A percentile compares a stretch with the other conserved stretches of the same genome.
Evolutionary conservation across 2,329 filamentous ascomycete species (phyloP).

Genomic region (Polychaeton citri): DNA sequence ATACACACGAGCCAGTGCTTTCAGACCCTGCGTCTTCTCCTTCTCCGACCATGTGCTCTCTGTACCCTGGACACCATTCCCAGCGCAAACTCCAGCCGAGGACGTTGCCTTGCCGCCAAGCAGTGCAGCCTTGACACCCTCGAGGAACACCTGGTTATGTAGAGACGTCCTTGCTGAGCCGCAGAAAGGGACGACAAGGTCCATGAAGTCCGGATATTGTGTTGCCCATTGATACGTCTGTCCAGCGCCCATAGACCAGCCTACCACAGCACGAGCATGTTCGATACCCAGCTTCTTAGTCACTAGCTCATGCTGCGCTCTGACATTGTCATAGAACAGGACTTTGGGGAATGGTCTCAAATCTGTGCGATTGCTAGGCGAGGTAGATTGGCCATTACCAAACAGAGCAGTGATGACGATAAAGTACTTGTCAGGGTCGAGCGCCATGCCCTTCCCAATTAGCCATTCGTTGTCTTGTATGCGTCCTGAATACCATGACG

Average conservation of each 20-base stretch:
- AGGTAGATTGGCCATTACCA: slow-evolving; percentile 55
- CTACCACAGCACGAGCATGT: slow-evolving; percentile 49
- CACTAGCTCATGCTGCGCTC: slow-evolving; percentile 52
- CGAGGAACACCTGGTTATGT: slow-evolving; percentile 56
- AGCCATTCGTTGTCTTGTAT: slow-evolving; percentile 67
- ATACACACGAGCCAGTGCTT: slow-evolving; percentile 48
- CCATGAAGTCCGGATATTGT: slow-evolving; percentile 43
- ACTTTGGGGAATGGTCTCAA: slow-evolving; percentile 48
- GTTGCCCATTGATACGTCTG: slow-evolving; percentile 37
- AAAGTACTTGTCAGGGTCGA: slow-evolving; percentile 52
- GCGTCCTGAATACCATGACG: slow-evolving; percentile 59
- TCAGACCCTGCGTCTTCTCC: slow-evolving; percentile 46
- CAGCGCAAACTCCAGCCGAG: slow-evolving; percentile 39
- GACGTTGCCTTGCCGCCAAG: slow-evolving; percentile 42
- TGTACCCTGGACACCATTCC: slow-evolving; percentile 27
- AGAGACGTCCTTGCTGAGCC: slow-evolving; percentile 49
- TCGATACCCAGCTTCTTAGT: slow-evolving; percentile 48
- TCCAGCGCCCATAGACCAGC: slow-evolving; percentile 59
- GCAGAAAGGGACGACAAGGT: slow-evolving; percentile 52
- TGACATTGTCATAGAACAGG: slow-evolving; percentile 56
- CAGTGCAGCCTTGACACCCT: slow-evolving; percentile 49
- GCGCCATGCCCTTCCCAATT: slow-evolving; percentile 49
- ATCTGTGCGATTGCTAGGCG: slow-evolving; percentile 44
- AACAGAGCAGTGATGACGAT: slow-evolving; percentile 58
- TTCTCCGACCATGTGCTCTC: slow-evolving; percentile 23